Percentiles rank a stretch among this genome's conserved stretches.
These are phyloP conservation scores for Selaginella tamariscina DNA, from an alignment of 75 land plant species.

Conservation along the genomic window DNA sequence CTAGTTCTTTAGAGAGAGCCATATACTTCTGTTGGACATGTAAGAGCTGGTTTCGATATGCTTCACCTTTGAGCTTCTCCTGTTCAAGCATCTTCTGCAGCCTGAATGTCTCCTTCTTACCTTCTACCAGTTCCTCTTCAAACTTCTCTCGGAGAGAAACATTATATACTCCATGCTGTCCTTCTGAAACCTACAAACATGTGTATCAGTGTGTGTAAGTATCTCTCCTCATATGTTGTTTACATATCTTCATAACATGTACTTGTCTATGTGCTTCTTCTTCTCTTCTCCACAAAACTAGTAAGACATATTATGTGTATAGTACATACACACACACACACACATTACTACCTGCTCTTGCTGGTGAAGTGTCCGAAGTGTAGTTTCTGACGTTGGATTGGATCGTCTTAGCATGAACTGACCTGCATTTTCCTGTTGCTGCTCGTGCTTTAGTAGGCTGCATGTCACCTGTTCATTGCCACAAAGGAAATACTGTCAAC, in stretches of 20 bases:
- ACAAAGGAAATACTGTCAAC: background rate
- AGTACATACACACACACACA: no score
- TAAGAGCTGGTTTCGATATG: background rate
- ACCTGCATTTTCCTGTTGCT: background rate
- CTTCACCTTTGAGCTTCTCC: background rate
- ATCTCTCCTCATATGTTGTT: no score
- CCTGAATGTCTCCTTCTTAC: background rate
- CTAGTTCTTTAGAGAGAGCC: background rate
- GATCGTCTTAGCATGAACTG: background rate
- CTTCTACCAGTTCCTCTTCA: background rate
- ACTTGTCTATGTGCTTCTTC: no score
- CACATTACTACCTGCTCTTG: no score
- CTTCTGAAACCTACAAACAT: background rate
- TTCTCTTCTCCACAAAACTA: no score
- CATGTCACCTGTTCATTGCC: background rate
- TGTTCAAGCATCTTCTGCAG: background rate
- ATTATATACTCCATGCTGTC: background rate
- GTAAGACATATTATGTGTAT: no score
- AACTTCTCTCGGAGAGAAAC: slow-evolving; percentile 18
- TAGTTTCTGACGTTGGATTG: background rate
- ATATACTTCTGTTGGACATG: background rate
- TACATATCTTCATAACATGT: no score
- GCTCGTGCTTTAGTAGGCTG: background rate
- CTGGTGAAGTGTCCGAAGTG: no score
- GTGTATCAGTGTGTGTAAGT: no score